These are phyloP conservation scores for Extremus antarcticus DNA, from an alignment of 495 filamentous ascomycete species.

Conservation along the genomic window DNA sequence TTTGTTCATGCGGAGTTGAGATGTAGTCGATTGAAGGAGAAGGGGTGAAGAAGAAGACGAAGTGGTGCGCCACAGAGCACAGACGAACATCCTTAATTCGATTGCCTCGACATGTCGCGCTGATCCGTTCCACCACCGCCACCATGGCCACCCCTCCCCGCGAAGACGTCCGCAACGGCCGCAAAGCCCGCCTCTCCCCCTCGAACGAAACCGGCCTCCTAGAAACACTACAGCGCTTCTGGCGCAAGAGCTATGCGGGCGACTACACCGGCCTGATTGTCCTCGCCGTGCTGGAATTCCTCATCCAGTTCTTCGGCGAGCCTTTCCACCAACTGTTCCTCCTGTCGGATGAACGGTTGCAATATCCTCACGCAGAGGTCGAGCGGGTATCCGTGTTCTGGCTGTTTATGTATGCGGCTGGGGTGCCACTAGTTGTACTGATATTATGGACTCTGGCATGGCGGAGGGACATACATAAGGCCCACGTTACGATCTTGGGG, in stretches of 20 bases:
- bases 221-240: slow-evolving; percentile 2
- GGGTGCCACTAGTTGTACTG: slow-evolving; percentile 56
- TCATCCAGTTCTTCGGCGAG: slow-evolving; percentile 58
- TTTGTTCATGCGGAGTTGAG: too few relatives aligned
- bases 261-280: slow-evolving; percentile 75
- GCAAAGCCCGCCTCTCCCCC: not conserved
- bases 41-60: too few relatives aligned
- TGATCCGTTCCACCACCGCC: not conserved
- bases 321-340: slow-evolving; percentile 85
- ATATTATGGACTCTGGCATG: slow-evolving; percentile 51
- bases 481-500: slow-evolving; percentile 75
- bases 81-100: too few relatives aligned
- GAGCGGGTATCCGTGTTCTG: slow-evolving; percentile 73
- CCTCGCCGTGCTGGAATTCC: slow-evolving; percentile 53
- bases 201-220: not conserved
- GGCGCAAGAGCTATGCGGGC: slow-evolving; percentile 57
- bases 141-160: not conserved
- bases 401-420: slow-evolving; percentile 66
- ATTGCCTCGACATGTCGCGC: not conserved
- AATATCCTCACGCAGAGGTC: slow-evolving; percentile 72
- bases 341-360: slow-evolving; percentile 70
- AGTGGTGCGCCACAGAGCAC: too few relatives aligned
- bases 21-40: too few relatives aligned
- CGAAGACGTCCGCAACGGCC: not conserved
- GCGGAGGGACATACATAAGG: slow-evolving; percentile 58